Conservation (phyloP, 495 filamentous ascomycete genomes). For the Pyronema omphalodes region DNA sequence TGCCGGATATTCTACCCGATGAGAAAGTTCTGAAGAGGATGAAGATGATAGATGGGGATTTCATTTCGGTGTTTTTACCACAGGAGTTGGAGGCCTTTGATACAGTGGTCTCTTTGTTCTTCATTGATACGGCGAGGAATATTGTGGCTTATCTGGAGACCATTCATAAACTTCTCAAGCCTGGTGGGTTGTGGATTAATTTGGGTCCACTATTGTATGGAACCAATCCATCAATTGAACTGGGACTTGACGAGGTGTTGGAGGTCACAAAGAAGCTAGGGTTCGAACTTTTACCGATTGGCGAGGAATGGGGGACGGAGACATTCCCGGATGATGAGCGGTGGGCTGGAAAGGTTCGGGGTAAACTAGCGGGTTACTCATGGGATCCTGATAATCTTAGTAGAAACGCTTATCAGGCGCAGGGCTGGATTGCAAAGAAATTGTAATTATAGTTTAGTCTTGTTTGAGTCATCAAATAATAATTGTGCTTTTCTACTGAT, state of each 20-base stretch:
- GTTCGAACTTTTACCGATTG: constrained; percentile 44
- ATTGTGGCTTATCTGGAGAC: constrained; percentile 73
- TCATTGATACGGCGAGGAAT: constrained; percentile 92
- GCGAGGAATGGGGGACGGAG: constrained; percentile 19
- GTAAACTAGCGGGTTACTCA: constrained; percentile 56
- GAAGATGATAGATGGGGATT: constrained; percentile 29
- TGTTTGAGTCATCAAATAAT: no score
- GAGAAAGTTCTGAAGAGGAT: constrained; percentile 9
- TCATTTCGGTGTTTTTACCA: constrained; percentile 24
- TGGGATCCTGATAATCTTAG: constrained; percentile 58
- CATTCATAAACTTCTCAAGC: constrained; percentile 55
- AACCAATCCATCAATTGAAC: constrained; percentile 41
- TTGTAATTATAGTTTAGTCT: no score
- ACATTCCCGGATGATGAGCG: constrained; percentile 27
- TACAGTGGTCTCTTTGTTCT: constrained; percentile 77
- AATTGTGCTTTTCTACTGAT: no score
- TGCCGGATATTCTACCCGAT: constrained; percentile 22
- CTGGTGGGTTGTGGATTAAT: constrained; percentile 72
- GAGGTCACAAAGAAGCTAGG: constrained; percentile 54
- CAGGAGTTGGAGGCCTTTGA: constrained; percentile 45
- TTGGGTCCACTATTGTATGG: constrained; percentile 62
- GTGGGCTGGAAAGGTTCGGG: constrained; percentile 30
- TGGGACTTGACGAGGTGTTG: constrained; percentile 74
- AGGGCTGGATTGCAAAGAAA: constrained; percentile 66
- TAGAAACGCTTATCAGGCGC: constrained; percentile 56